These are phyloP conservation scores for Ascochyta clinopodiicola DNA, from an alignment of 2,329 filamentous ascomycete genomes.

Conservation along the genomic window DNA sequence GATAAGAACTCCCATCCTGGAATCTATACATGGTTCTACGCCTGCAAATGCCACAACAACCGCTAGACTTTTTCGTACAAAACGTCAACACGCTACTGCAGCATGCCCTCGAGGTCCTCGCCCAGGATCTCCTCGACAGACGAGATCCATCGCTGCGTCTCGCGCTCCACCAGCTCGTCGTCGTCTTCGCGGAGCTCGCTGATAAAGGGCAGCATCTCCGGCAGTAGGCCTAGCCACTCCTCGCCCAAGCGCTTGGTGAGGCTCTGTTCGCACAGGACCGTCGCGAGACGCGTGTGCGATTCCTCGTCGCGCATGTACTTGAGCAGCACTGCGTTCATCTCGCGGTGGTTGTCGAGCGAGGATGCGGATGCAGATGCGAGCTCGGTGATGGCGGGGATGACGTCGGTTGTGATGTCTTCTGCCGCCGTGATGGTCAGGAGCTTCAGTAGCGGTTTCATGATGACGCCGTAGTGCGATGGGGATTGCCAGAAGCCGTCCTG, in stretches of 20 bases:
- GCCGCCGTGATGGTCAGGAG: slow-evolving; percentile 57
- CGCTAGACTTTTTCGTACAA: neutral
- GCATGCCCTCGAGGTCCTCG: slow-evolving; percentile 89
- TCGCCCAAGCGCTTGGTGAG: slow-evolving; percentile 84
- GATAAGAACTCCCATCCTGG: too few species aligned
- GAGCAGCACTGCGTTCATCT: slow-evolving; percentile 80
- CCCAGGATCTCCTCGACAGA: slow-evolving; percentile 88
- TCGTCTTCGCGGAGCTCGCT: slow-evolving; percentile 96
- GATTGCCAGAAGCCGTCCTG: slow-evolving; percentile 97
- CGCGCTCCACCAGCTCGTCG: slow-evolving; percentile 88
- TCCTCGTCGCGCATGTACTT: slow-evolving; percentile 77
- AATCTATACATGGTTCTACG: neutral
- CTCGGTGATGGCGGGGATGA: slow-evolving; percentile 79
- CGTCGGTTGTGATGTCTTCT: slow-evolving; percentile 52
- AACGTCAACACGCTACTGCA: slow-evolving; percentile 65
- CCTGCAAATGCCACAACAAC: neutral
- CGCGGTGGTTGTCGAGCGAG: slow-evolving; percentile 88
- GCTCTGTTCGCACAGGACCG: slow-evolving; percentile 79
- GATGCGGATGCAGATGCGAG: slow-evolving; percentile 79
- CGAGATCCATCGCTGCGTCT: slow-evolving; percentile 88
- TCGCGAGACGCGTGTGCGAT: slow-evolving; percentile 76
- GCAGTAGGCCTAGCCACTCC: slow-evolving; percentile 89
- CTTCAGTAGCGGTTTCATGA: slow-evolving; percentile 71
- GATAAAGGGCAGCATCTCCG: slow-evolving; percentile 96
- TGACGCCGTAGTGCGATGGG: slow-evolving; percentile 80